phyloP scores from a whole-genome alignment of 164 flowering plant species.

The Akebia trifoliata region DNA sequence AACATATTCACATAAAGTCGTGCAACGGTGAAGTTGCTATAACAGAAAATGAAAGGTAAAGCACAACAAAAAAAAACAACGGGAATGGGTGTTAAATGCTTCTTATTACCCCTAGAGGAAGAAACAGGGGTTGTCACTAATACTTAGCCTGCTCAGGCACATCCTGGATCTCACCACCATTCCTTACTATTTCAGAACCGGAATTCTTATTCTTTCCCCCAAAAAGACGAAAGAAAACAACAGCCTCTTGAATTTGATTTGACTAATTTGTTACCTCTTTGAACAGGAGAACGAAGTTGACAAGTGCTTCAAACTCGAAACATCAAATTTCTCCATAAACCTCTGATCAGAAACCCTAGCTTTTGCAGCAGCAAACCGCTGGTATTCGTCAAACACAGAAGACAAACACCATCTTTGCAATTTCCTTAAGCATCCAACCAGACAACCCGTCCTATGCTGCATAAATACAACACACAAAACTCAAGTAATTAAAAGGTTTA shows the following conservation, averaged over 20 bases:
- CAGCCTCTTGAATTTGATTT: slow-evolving; percentile 1
- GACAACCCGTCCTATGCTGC: slow-evolving; percentile 83
- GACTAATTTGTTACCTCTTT: slow-evolving; percentile 28
- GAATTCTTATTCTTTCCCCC: background rate
- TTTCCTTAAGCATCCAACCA: slow-evolving; percentile 76
- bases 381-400: slow-evolving; percentile 74
- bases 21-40: too few relatives aligned
- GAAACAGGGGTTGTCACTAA: too few relatives aligned
- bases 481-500: background rate
- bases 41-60: too few relatives aligned
- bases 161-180: background rate
- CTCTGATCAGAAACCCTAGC: slow-evolving; percentile 70
- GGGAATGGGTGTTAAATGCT: too few relatives aligned
- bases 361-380: slow-evolving; percentile 76
- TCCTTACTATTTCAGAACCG: background rate
- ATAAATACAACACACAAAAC: slow-evolving; percentile 1
- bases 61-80: too few relatives aligned
- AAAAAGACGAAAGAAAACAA: background rate
- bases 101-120: too few relatives aligned
- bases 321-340: slow-evolving; percentile 72
- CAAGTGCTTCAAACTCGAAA: slow-evolving; percentile 49
- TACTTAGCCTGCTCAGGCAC: background rate
- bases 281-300: slow-evolving; percentile 47
- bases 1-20: too few relatives aligned
- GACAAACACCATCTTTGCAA: slow-evolving; percentile 73